Evolutionary conservation across 1,284 basidiomycete species (phyloP), one percentile per base, ranked within the genome.

Genomic region (Cutaneotrichosporon dermatis): DNA sequence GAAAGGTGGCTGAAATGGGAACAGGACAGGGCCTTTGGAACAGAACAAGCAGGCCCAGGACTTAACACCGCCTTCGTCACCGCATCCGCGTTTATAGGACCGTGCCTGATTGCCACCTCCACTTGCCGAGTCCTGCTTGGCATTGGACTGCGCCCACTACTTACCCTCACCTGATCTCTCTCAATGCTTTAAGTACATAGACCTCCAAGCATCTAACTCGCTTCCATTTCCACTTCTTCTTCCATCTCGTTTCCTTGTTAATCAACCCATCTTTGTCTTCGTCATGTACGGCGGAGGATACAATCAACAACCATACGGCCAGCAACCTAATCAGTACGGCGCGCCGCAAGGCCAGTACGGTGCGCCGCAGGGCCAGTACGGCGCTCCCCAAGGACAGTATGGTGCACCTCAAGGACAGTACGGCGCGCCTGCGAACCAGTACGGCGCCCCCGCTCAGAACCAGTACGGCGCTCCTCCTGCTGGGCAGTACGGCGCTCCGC

Each of bases 221-320:
- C n/a, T 15, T 37, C 53, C 25, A 33, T 50, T 36, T 15, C 25
- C 25, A 25, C 25, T 25, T 3, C 25, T 25, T 25, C 3, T 25
- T 25, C 25, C 25, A 25, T 25, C 25, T 25, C 25, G 25, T 25
- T 25, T 3, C 2, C 25, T 25, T 25, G 25, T 25, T 25, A 25
- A 25, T 25, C 25, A 25, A 25, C 25, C 25, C 25, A 25, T 25
- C 25, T 25, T 25, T 25, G 25, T 25, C 25, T 45, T 10, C 45
- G 46, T 39, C 16, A 44, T 36, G 50, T 40, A 42, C 60, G 49
- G 60, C 43, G 51, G 44, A 33, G 40, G 49, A 51, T 51, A 51
- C 51, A 36, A 44, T 44, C 54, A 45, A 50, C 54, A 59, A 55
- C 51, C 51, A 6, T 70, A 63, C 42, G 68, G 69, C 46, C 61